Evolutionary conservation across 164 flowering plant species (phyloP).

Genomic region (Nymphaea thermarum): DNA sequence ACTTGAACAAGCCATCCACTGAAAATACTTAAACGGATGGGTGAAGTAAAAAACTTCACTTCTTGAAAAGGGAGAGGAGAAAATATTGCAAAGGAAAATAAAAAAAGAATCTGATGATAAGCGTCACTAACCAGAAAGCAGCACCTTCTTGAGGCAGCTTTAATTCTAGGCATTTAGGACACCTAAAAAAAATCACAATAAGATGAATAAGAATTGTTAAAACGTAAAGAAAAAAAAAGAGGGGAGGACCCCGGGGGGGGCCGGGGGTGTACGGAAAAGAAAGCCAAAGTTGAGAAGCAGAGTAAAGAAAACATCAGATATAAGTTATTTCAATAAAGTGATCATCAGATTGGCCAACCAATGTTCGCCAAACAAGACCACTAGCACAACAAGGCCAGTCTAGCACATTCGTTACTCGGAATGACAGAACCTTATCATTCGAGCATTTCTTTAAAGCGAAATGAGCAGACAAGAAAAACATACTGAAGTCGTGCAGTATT

Average conservation of each 20-base stretch:
- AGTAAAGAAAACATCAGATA: background rate
- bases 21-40: too few relatives aligned
- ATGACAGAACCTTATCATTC: background rate
- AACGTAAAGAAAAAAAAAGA: too few relatives aligned
- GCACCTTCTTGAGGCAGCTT: slow-evolving; percentile 88
- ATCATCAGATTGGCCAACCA: too few relatives aligned
- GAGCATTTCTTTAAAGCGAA: background rate
- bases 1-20: too few relatives aligned
- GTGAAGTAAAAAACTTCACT: background rate
- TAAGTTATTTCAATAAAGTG: background rate
- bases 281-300: background rate
- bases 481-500: slow-evolving; percentile 86
- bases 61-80: background rate
- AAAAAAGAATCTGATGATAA: background rate
- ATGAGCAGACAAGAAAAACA: slow-evolving; percentile 12
- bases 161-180: slow-evolving; percentile 82
- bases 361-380: too few relatives aligned
- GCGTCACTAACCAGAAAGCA: slow-evolving; percentile 73
- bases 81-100: background rate
- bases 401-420: background rate
- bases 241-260: too few relatives aligned
- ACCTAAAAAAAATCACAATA: slow-evolving; percentile 30
- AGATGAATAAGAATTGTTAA: background rate
- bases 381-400: background rate
- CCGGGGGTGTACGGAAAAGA: too few relatives aligned